Base-by-base conservation (phyloP, 2,329 filamentous ascomycete species). In the Scedosporium dehoogii region DNA sequence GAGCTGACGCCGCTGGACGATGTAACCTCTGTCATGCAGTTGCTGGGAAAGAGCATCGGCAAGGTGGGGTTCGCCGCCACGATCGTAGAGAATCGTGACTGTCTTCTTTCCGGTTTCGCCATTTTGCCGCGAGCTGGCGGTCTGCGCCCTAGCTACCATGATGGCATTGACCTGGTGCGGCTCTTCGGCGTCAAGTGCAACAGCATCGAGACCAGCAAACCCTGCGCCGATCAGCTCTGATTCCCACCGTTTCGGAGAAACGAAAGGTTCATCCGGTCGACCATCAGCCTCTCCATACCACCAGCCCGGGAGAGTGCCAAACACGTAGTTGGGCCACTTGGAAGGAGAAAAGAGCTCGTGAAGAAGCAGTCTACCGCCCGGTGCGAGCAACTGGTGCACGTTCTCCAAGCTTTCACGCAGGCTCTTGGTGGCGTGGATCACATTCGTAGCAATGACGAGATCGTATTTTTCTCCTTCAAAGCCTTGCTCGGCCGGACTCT, bases 401-500 rank as follows among this genome's bases (percentile, higher is more conserved):
- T 79, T 73, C 3, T 38, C 25, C 16, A 72, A 65, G n/a, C 65
- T 71, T 51, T 68, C 33, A 46, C 59, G 63, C 59, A 74, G 58
- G 62, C 60, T 48, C 2, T 51, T 38, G 0, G 76, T 77, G 1
- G 74, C 73, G 57, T 79, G 75, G 0, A 81, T 46, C 0, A 74
- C 71, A 25, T 71, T 69, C 4, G 70, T 67, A 0, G 72, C 73
- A 18, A 78, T 64, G 23, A 79, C 64, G 6, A 78, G 27, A 48
- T 79, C 76, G 64, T 71, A 78, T 0, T 67, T 63, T 0, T 65
- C 59, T 0, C 66, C 66, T 0, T 64, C 27, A 55, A 74, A 76
- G 0, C 72, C 74, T 59, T 78, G 75, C 4, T 66, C 64, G 0
- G 33, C 33, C 1, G 68, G 66, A 25, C 71, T 68, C 16, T 70